Base-by-base conservation (phyloP, 768 basidiomycete species). In the Russula dissimulans region DNA sequence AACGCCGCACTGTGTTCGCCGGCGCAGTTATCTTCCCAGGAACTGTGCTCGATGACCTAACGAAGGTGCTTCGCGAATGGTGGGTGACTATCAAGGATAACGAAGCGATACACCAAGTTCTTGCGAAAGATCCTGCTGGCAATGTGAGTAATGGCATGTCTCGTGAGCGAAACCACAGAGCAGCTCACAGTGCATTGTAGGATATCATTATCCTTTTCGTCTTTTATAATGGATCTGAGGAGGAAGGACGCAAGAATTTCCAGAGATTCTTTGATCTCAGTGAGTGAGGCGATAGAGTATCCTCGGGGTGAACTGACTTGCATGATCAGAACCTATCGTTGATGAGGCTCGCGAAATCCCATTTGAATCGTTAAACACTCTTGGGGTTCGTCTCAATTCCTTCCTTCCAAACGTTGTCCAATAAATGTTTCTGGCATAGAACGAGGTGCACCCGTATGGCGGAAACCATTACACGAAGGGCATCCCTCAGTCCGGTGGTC, bases 221-320 rank as follows among this genome's bases (percentile, higher is more conserved):
- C 5, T 82, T 82, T 63, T 81, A 76, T 65, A 81, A 83, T 63
- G 81, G 81, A 0, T 69, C 77, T 0, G 79, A 78, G 60, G 72
- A 67, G 1, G 80, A 82, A 63, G 81, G 79, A 41, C 70, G 76
- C 36, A 66, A 69, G 26, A 70, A 68, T n/a, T 81, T 71, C 67
- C 78, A 79, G 66, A 47, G 64, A 17, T 76, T 82, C 65, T 72
- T 75, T 54, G 78, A 79, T 51, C 67, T 82, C 4, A 72, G 79
- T 79, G 62, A 41, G 71, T 66, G 36, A 17, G 3, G 7, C 8
- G 22, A 12, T 14, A 7, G 15, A 29, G 9, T 36, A 36, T 12
- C 11, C 22, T 36, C 34, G 34, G 4, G 34, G 31, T n/a, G 8
- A 11, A 10, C 5, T 41, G 5, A 29, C 55, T 44, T 17, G 52